Evolutionary conservation across 371 early-diverging fungal genomes (phyloP).

Genomic region (Mucor irregularis): DNA sequence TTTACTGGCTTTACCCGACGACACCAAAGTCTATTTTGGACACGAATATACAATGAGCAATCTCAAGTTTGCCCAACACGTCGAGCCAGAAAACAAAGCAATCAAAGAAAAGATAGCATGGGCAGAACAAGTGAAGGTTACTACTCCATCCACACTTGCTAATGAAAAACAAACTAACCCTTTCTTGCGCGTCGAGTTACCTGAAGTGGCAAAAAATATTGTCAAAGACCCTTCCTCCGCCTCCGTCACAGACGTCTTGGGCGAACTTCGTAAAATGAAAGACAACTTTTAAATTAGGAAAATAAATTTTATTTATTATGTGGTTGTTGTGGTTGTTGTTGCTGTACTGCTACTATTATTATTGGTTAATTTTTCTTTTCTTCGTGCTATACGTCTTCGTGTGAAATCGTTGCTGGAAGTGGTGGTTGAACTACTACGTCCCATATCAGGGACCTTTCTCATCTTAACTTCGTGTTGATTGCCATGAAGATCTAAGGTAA

Average conservation of each 20-base stretch:
- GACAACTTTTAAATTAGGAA: slow-evolving; percentile 34
- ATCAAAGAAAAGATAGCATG: slow-evolving; percentile 58
- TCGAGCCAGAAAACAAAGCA: slow-evolving; percentile 43
- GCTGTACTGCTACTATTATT: neutral
- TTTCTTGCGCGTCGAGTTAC: slow-evolving; percentile 71
- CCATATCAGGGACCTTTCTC: slow-evolving; percentile 25
- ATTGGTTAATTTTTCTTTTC: slow-evolving; percentile 17
- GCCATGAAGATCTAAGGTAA: slow-evolving; percentile 44
- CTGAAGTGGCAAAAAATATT: slow-evolving; percentile 17
- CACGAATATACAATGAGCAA: slow-evolving; percentile 90
- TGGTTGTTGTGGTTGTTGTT: neutral
- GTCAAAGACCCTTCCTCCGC: slow-evolving; percentile 2
- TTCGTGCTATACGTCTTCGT: slow-evolving; percentile 18
- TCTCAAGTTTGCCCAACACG: slow-evolving; percentile 44
- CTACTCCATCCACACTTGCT: slow-evolving; percentile 84
- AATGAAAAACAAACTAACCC: slow-evolving; percentile 86
- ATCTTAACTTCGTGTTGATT: slow-evolving; percentile 49
- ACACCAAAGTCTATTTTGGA: slow-evolving; percentile 88
- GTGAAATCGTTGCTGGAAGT: slow-evolving; percentile 19
- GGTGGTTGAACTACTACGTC: slow-evolving; percentile 6
- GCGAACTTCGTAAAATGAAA: slow-evolving; percentile 44
- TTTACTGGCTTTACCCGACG: slow-evolving; percentile 71
- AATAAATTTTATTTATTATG: slow-evolving; percentile 9
- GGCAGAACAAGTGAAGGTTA: slow-evolving; percentile 45
- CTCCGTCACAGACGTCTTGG: slow-evolving; percentile 31